Base-by-base conservation (phyloP, 2,329 filamentous ascomycete species). In the Colletotrichum tamarilloi region DNA sequence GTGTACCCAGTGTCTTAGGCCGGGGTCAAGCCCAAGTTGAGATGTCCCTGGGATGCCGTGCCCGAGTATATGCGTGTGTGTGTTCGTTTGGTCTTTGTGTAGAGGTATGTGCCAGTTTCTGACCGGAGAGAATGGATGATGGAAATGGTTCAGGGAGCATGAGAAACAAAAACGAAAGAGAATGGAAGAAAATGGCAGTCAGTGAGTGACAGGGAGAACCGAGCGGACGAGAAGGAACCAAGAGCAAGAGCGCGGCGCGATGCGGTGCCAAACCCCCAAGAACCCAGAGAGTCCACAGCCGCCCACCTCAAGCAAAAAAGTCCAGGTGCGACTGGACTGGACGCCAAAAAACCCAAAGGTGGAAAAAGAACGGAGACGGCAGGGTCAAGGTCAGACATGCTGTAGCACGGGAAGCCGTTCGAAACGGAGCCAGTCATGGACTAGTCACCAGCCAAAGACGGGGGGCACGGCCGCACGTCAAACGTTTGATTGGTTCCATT, bases 381-480 rank as follows among this genome's bases (percentile, higher is more conserved):
- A 46, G 35, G 4, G 32, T 35, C 16, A 24, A 14, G 4, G 32
- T 35, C 16, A 24, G n/a, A 52, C 60, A 49, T 49, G 42, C 2
- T 32, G 1, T 12, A 35, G 32, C 42, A 49, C 42, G 42, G 42
- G 42, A 49, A n/a, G 8, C 53, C 53, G 49, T 65, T 65, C 9
- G 30, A 65, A 65, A 65, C 62, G 62, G 62, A 56, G 22, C 62
- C 35, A 19, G 19, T n/a, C 35, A 22, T 14, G 62, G 49, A 38
- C 22, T 42, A 53, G 46, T 49, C 9, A 26, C 1, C 9, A 7
- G 3, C 12, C 9, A 3, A 28, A 19, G 38, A 38, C 56, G 24
- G 16, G 26, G 16, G 26, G 22, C 12, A 59, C 1, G 5, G 3
- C 2, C 16, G 16, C 38, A 42, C 38, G 16, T 42, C 38, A 42